Evolutionary conservation across 805 yeast genomes (phyloP), one percentile per base, ranked within the genome.

Genomic region (Suhomyces pyralidae): DNA sequence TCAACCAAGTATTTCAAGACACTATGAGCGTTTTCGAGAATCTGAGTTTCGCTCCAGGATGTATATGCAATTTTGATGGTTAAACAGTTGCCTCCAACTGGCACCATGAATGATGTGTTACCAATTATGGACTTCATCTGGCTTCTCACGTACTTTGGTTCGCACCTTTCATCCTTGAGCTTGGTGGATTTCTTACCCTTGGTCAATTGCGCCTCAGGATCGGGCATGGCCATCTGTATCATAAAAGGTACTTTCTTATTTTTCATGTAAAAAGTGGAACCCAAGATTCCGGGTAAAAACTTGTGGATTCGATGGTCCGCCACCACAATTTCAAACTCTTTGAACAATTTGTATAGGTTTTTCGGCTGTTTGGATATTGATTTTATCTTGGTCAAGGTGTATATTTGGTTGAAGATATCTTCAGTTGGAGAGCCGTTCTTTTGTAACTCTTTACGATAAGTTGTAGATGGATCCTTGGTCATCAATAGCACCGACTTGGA

Each of bases 391-490:
- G 81, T 82, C 46, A 85, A 71, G 12, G 90, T 78, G 17, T 83
- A 70, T 22, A 89, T 81, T 26, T 83, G 83, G 44, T 79, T 78
- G 65, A 88, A 86, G 15, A 67, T 63, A 52, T 85, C 88, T 50
- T 83, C 82, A 0, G 91, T 84, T 1, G 80, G 76, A 1, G 82
- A 72, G 15, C 76, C 81, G 52, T 78, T 77, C 26, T 68, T 70
- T 6, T 76, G 71, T 5, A 88, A 64, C 4, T 77, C 74, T 9
- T 72, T 73, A 34, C 83, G 73, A 60, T 82, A 88, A 6, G 76
- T 73, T 4, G 80, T 72, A 5, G 85, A 80, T 1, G 93, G 92
- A 61, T 89, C 94, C 57, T 86, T 88, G 7, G 93, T 86, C 12
- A 90, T 77, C 17, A 90, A 71, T 3, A 88, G 63, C 5, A 87